These are phyloP conservation scores for Bretschneidera sinensis DNA, from an alignment of 345 rosid species.

Conservation along the genomic window DNA sequence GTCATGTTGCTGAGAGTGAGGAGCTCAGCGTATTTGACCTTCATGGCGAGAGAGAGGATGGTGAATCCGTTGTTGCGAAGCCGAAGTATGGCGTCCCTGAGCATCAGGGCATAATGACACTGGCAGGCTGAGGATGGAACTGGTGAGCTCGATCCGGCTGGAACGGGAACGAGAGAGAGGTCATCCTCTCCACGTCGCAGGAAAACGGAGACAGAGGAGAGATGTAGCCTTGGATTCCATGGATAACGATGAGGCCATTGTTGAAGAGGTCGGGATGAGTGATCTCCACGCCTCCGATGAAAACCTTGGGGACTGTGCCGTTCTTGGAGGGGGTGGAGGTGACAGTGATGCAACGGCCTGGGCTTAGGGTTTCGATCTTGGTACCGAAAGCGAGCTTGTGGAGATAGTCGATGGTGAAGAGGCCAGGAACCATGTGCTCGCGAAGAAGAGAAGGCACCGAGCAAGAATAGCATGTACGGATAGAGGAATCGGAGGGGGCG, in stretches of 20 bases:
- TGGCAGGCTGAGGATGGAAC: conserved; percentile 11
- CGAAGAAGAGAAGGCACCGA: conserved; percentile 46
- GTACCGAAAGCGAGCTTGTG: conserved; percentile 50
- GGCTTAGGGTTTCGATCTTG: conserved; percentile 48
- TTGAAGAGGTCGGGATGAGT: conserved; percentile 62
- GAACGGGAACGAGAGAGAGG: conserved; percentile 38
- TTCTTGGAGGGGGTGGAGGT: conserved; percentile 33
- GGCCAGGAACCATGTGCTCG: conserved; percentile 66
- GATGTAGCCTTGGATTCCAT: conserved; percentile 58
- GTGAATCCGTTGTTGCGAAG: conserved; percentile 58
- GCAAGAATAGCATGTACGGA: conserved; percentile 46
- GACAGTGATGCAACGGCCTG: conserved; percentile 58
- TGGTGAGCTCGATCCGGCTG: conserved; percentile 13
- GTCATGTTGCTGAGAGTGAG: conserved; percentile 43
- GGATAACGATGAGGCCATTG: conserved; percentile 52
- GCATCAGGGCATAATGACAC: conserved; percentile 53
- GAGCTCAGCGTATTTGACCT: no score
- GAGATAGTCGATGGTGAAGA: conserved; percentile 52
- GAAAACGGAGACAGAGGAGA: conserved; percentile 61
- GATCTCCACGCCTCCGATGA: conserved; percentile 56
- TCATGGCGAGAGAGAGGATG: conserved; percentile 50
- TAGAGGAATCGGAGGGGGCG: conserved; percentile 55
- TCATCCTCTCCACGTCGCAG: conserved; percentile 50
- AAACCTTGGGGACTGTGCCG: conserved; percentile 30
- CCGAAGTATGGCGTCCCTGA: conserved; percentile 51